Percentiles rank a stretch among this genome's conserved stretches.
Evolutionary conservation across 805 yeast species (phyloP).

Genomic region (Vanderwaltozyma polyspora): DNA sequence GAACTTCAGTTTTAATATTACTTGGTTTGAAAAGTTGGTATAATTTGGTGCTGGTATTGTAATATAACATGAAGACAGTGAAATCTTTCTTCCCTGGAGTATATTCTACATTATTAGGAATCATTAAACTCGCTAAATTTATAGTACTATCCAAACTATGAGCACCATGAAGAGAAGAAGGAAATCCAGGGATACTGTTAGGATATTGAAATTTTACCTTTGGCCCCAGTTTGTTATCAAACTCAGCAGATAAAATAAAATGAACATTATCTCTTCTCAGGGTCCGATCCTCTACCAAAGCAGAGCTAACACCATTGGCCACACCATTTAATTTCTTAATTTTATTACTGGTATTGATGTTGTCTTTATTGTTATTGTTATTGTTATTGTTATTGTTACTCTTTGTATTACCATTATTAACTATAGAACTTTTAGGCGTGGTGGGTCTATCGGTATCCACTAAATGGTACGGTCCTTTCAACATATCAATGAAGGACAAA

Average conservation of each 20-base stretch:
- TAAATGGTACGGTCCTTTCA: too few relatives aligned
- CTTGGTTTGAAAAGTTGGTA: conserved; percentile 20
- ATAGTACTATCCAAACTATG: conserved; percentile 3
- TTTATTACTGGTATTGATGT: too few relatives aligned
- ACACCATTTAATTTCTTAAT: too few relatives aligned
- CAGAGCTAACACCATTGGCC: not conserved
- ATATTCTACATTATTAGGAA: conserved; percentile 49
- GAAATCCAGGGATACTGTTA: conserved; percentile 27
- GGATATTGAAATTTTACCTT: conserved; percentile 54
- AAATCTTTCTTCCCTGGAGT: conserved; percentile 42
- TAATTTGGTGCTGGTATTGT: conserved; percentile 15
- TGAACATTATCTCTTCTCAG: conserved; percentile 31
- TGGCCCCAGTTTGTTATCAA: conserved; percentile 70
- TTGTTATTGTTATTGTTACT: not conserved
- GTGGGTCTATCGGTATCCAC: too few relatives aligned
- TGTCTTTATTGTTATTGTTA: not conserved
- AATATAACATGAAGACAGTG: conserved; percentile 44
- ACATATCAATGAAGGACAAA: too few relatives aligned
- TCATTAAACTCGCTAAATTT: conserved; percentile 42
- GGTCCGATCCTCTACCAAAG: conserved; percentile 15
- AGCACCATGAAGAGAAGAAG: conserved; percentile 9
- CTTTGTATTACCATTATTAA: too few relatives aligned
- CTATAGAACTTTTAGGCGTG: too few relatives aligned
- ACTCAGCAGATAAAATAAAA: conserved; percentile 61
- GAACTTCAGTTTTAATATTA: too few relatives aligned